Base-by-base conservation (phyloP, 2,329 filamentous ascomycete species). In the Ophiostoma sp. region DNA sequence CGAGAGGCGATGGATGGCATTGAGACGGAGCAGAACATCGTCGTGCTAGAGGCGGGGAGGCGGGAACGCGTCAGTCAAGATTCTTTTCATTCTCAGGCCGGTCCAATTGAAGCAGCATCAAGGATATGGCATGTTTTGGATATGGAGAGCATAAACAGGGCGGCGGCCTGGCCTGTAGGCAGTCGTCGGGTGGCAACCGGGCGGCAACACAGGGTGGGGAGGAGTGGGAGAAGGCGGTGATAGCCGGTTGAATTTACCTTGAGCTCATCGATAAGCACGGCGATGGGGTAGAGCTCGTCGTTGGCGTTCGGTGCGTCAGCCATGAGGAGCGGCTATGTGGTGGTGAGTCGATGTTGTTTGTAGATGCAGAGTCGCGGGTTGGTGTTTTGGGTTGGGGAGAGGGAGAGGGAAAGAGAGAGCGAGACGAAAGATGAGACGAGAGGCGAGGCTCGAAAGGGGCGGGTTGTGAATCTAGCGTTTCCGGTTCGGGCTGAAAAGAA, bases 201-300 rank as follows among this genome's bases (percentile, higher is more conserved):
- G 39, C 65, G 36, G 65, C 65, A 44, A 67, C 23, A 20, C 17
- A n/a, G 33, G 33, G 48, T 8, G n/a, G 67, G 67, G 39, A 66
- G 41, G 48, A 52, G 20, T 31, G 39, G 33, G 39, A 57, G n/a
- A 10, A 44, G 39, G 57, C n/a, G 36, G 67, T 41, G 52, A 60
- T 54, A 10, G 39, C 10, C 8, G 7, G n/a, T 5, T 48, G 35
- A 11, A 31, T 41, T 77, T 87, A 97, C 94, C 92, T 97, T 99
- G 79, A 99, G 87, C 88, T 99, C 95, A 82, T 99, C 95, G 83
- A 99, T 99, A 82, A 99, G 90, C 76, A 99, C 95, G 79, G 96
- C 95, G 85, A 99, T 99, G 80, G 95, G 95, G 83, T 98, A 99
- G 78, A 99, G 93, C 89, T 98, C 96, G 84, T 99, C 95, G 81